Conservation (phyloP, 768 basidiomycete genomes). For the Suillus subaureus region DNA sequence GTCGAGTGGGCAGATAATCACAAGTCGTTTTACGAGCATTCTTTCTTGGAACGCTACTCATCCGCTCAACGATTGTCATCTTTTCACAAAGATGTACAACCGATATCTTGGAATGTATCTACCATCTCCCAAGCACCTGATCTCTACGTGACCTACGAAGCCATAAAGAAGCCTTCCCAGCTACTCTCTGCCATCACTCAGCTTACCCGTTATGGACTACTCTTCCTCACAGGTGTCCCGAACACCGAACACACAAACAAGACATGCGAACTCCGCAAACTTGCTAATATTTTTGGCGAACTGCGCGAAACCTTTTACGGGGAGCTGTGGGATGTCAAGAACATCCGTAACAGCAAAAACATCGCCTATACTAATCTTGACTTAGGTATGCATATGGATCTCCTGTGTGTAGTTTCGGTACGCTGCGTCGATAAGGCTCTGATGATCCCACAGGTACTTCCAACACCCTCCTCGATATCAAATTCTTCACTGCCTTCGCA, state of each 20-base stretch:
- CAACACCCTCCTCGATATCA: conserved; percentile 91
- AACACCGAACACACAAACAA: conserved; percentile 57
- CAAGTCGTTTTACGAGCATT: conserved; percentile 50
- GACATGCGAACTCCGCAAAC: conserved; percentile 63
- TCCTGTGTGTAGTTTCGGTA: conserved; percentile 62
- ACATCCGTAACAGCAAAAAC: conserved; percentile 72
- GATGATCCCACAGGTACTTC: conserved; percentile 67
- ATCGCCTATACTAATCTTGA: conserved; percentile 94
- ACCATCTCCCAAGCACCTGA: conserved; percentile 39
- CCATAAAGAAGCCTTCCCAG: conserved; percentile 45
- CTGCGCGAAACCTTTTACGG: conserved; percentile 91
- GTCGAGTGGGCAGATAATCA: conserved; percentile 65
- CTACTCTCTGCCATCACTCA: conserved; percentile 67
- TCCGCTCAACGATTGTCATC: conserved; percentile 33
- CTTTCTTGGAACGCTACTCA: conserved; percentile 54
- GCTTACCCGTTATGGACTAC: conserved; percentile 68
- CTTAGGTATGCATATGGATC: conserved; percentile 90
- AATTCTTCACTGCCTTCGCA: conserved; percentile 87
- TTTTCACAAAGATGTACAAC: conserved; percentile 49
- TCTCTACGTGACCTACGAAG: conserved; percentile 59
- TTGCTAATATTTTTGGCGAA: conserved; percentile 73
- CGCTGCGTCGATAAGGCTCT: not conserved
- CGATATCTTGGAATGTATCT: conserved; percentile 47
- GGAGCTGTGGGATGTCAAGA: conserved; percentile 84
- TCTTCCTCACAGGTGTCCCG: conserved; percentile 76